Evolutionary conservation across 2,329 filamentous ascomycete genomes (phyloP).

Genomic region (Aspergillus sp.): DNA sequence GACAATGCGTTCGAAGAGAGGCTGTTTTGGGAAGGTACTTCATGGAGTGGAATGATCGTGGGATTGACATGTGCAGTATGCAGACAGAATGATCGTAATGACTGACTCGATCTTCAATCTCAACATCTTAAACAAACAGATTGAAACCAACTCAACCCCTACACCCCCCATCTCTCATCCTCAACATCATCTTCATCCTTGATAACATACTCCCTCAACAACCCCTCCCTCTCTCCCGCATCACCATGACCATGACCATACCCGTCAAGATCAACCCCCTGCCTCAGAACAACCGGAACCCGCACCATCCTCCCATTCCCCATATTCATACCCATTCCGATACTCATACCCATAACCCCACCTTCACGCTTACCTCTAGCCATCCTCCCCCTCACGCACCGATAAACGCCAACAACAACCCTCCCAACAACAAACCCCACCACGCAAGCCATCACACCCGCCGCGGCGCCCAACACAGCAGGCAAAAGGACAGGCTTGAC

Average conservation of each 20-base stretch:
- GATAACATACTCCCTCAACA: not conserved
- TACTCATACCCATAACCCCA: not conserved
- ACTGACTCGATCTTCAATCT: no score
- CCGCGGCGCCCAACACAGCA: constrained; percentile 36
- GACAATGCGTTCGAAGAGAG: no score
- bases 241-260: not conserved
- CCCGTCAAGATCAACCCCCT: not conserved
- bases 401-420: constrained; percentile 14
- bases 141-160: not conserved
- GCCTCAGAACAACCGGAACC: not conserved
- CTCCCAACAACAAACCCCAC: constrained; percentile 39
- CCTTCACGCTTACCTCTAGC: not conserved
- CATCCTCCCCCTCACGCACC: constrained; percentile 3
- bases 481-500: constrained; percentile 41
- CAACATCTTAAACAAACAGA: no score
- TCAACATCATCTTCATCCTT: not conserved
- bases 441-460: constrained; percentile 38
- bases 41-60: no score
- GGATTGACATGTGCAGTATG: no score
- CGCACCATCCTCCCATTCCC: not conserved
- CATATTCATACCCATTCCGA: not conserved
- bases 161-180: not conserved
- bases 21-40: no score
- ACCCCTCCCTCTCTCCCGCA: not conserved
- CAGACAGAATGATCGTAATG: no score